Evolutionary conservation across 208 protist species (phyloP).

Genomic region (Willaertia magna): DNA sequence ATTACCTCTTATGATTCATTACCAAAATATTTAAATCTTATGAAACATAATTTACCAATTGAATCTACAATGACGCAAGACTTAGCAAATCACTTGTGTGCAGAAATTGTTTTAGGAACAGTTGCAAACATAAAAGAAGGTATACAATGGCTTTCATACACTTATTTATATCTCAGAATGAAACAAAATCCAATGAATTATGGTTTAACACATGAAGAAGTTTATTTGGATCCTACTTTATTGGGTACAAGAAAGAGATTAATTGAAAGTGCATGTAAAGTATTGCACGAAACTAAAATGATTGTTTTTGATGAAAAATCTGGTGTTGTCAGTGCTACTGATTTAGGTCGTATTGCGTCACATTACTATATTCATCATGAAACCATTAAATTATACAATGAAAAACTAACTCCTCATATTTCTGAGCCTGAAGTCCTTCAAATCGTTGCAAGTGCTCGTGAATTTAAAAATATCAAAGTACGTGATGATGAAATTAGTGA

Average conservation of each 20-base stretch:
- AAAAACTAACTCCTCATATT: slow-evolving; percentile 65
- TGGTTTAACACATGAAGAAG: slow-evolving; percentile 45
- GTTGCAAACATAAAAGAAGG: slow-evolving; percentile 87
- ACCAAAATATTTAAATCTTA: slow-evolving; percentile 78
- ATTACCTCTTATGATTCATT: slow-evolving; percentile 92
- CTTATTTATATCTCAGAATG: slow-evolving; percentile 94
- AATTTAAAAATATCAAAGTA: slow-evolving; percentile 89
- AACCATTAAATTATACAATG: slow-evolving; percentile 84
- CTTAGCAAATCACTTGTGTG: slow-evolving; percentile 94
- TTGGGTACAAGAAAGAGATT: slow-evolving; percentile 26
- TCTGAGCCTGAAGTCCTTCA: slow-evolving; percentile 76
- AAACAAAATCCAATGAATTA: slow-evolving; percentile 86
- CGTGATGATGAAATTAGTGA: slow-evolving; percentile 88
- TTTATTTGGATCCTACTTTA: slow-evolving; percentile 19
- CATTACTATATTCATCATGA: slow-evolving; percentile 94
- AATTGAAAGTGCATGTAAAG: slow-evolving; percentile 31
- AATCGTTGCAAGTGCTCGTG: slow-evolving; percentile 66
- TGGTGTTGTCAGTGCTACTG: slow-evolving; percentile 41
- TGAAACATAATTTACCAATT: slow-evolving; percentile 85
- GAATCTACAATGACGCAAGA: slow-evolving; percentile 78
- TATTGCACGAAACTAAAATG: slow-evolving; percentile 47
- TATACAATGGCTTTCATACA: slow-evolving; percentile 88
- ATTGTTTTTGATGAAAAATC: slow-evolving; percentile 32
- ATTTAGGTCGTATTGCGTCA: slow-evolving; percentile 84
- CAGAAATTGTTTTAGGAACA: slow-evolving; percentile 91